These are phyloP conservation scores for Butyriboletus loyo DNA, from an alignment of 768 basidiomycete genomes.

Conservation along the genomic window DNA sequence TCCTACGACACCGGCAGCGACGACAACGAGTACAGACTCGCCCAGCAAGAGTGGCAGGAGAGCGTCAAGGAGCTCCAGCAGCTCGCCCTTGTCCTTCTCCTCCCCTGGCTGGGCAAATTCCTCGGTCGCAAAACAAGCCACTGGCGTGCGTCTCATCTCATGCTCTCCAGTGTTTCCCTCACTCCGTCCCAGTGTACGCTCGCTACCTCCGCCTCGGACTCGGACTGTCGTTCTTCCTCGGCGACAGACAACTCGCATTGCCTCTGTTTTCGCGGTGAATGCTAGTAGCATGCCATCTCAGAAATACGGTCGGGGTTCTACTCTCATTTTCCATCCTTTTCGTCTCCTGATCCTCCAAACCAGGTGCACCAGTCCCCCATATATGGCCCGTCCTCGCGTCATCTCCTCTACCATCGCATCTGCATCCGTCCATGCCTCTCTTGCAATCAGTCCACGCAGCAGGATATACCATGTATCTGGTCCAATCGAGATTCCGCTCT, in stretches of 20 bases:
- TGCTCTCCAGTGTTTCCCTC: slow-evolving; percentile 10
- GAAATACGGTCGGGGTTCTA: slow-evolving; percentile 29
- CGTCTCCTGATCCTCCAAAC: slow-evolving; percentile 47
- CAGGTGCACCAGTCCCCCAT: slow-evolving; percentile 45
- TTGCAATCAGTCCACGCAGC: slow-evolving; percentile 57
- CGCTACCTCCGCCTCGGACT: slow-evolving; percentile 68
- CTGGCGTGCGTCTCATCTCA: slow-evolving; percentile 60
- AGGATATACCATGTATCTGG: slow-evolving; percentile 78
- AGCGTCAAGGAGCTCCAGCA: slow-evolving; percentile 81
- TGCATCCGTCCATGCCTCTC: slow-evolving; percentile 60
- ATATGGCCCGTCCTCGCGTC: slow-evolving; percentile 44
- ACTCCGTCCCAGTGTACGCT: slow-evolving; percentile 52
- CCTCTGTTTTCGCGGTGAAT: slow-evolving; percentile 20
- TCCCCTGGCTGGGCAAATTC: slow-evolving; percentile 88
- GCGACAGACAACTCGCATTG: slow-evolving; percentile 20
- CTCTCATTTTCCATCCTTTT: slow-evolving; percentile 29
- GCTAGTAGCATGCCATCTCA: slow-evolving; percentile 7
- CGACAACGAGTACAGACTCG: slow-evolving; percentile 71
- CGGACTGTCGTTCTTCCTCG: slow-evolving; percentile 62
- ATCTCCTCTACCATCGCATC: slow-evolving; percentile 62
- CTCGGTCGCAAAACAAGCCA: slow-evolving; percentile 82
- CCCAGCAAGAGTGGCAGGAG: slow-evolving; percentile 93
- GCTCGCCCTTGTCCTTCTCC: slow-evolving; percentile 71
- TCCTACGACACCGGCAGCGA: slow-evolving; percentile 59
- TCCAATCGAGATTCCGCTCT: slow-evolving; percentile 43